Conservation (phyloP, 2,329 filamentous ascomycete genomes). For the Xylaria hypoxylon region DNA sequence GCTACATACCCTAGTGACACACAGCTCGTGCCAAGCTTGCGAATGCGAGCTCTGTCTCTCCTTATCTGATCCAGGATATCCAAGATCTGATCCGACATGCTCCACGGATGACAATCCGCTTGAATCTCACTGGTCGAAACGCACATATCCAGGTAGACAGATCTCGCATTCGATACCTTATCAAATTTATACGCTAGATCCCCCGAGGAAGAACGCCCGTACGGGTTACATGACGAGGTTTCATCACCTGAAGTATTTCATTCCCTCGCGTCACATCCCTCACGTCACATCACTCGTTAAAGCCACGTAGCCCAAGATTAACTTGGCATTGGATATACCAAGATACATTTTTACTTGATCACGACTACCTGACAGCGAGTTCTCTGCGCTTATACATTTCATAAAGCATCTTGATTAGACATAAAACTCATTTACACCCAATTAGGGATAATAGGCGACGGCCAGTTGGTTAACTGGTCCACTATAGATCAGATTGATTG, state of each 20-base stretch:
- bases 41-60: slow-evolving; percentile 36
- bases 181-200: neutral
- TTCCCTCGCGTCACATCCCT: neutral
- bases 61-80: slow-evolving; percentile 41
- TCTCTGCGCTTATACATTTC: slow-evolving; percentile 1
- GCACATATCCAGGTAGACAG: neutral
- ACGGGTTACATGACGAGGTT: neutral
- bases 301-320: slow-evolving; percentile 1
- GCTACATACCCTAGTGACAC: slow-evolving; percentile 14
- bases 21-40: slow-evolving; percentile 17
- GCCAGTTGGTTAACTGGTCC: neutral
- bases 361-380: neutral
- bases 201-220: neutral
- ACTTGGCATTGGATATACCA: neutral
- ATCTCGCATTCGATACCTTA: neutral
- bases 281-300: neutral
- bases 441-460: neutral
- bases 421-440: slow-evolving; percentile 6
- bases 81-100: slow-evolving; percentile 34
- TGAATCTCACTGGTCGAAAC: slow-evolving; percentile 32
- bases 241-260: neutral
- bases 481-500: slow-evolving; percentile 4
- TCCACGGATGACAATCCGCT: slow-evolving; percentile 35
- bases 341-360: neutral
- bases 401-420: neutral